Percentiles rank a stretch among this genome's conserved stretches.
Evolutionary conservation across 1,284 basidiomycete genomes (phyloP).

Genomic region (Papiliotrema flavescens): DNA sequence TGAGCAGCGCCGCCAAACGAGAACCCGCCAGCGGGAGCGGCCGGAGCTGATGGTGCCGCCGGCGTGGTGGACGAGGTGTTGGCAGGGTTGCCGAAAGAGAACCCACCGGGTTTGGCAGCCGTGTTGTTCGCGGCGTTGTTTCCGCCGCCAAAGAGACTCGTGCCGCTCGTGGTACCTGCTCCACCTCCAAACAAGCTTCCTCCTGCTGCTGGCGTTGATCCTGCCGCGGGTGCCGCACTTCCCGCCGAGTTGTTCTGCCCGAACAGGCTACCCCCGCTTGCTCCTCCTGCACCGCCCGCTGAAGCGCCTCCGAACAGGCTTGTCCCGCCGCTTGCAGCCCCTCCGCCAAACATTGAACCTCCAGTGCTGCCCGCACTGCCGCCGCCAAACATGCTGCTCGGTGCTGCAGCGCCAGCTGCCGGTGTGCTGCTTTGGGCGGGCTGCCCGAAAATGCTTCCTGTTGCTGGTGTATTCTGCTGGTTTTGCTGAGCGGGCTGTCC

Average conservation of each 20-base stretch:
- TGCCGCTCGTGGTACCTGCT: background rate
- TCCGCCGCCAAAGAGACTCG: background rate
- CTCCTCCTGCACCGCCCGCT: too few relatives aligned
- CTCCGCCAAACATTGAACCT: too few relatives aligned
- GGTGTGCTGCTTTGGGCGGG: background rate
- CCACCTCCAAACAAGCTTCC: conserved; percentile 5
- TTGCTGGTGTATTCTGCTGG: background rate
- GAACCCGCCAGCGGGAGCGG: conserved; percentile 9
- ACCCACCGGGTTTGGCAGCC: conserved; percentile 6
- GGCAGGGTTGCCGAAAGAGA: conserved; percentile 14
- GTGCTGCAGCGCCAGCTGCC: too few relatives aligned
- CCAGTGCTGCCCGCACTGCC: too few relatives aligned
- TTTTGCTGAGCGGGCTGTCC: conserved; percentile 19
- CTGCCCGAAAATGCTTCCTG: conserved; percentile 11
- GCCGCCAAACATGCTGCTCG: too few relatives aligned
- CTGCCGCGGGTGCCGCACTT: background rate
- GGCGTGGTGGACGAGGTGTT: conserved; percentile 11
- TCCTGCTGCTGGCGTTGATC: background rate
- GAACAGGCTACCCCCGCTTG: too few relatives aligned
- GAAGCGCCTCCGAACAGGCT: too few relatives aligned
- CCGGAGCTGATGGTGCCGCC: conserved; percentile 8
- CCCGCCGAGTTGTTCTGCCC: too few relatives aligned
- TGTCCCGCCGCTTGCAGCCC: too few relatives aligned
- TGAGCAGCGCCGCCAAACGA: conserved; percentile 15
- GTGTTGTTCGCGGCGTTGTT: conserved; percentile 2